Base-by-base conservation (phyloP, 257 asterid species). In the Solanum chaucha region DNA sequence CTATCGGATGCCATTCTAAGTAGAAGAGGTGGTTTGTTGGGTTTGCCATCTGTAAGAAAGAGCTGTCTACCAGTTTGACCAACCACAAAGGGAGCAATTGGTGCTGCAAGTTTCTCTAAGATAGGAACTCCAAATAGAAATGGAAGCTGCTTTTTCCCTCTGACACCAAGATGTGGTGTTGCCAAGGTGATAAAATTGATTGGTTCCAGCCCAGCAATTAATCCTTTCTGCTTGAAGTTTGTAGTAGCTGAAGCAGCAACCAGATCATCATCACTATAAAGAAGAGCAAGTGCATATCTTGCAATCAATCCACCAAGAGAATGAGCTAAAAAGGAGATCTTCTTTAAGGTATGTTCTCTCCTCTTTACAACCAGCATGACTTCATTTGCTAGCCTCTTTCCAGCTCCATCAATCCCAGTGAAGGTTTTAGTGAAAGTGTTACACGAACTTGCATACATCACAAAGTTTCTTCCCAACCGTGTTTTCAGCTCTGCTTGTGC, bases 111-210 rank as follows among this genome's bases (percentile, higher is more conserved):
- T 93, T 94, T 97, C 94, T 97, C 99, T 89, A 97, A 89, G 89
- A 97, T 91, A 59, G 93, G 87, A 72, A 95, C 87, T 14, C 99
- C 99, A 87, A 95, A 75, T 55, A 97, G 98, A 90, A 95, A 94
- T 5, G 99, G 99, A 91, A 97, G 97, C 99, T 97, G 99, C 78
- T 91, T 97, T 87, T 92, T 95, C 86, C 99, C 99, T 90, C 99
- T 92, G 70, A 97, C 99, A 64, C 99, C 99, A 32, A 97, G 98
- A 94, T 97, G 99, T 90, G 99, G 99, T 24, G 98, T 97, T 65
- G 98, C 99, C 86, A 97, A 92, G 90, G 99, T 95, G 87, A 97
- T 95, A 90, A 97, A 97, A 90, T 95, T 94, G 83, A 94, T 89
- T 77, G 99, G 97, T 90, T 97, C 96, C 88, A 97, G 92, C 77